Percentiles rank a stretch among this genome's conserved stretches.
These are phyloP conservation scores for Calonectria pauciramosa DNA, from an alignment of 2,329 filamentous ascomycete genomes.

Conservation along the genomic window DNA sequence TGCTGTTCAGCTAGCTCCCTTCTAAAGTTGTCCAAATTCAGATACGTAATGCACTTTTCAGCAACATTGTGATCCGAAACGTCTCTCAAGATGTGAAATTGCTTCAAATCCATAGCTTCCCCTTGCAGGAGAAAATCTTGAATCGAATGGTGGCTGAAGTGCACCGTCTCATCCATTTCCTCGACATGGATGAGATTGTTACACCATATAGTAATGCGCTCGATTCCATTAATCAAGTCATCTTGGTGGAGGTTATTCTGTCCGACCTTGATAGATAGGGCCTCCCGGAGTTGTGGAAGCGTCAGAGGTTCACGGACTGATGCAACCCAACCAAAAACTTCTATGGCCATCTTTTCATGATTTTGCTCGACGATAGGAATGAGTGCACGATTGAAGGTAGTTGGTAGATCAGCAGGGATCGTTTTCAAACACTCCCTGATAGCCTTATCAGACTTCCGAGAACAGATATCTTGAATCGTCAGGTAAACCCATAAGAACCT, in stretches of 20 bases:
- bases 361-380: background rate
- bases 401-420: constrained; percentile 20
- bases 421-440: constrained; percentile 22
- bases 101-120: fast-evolving
- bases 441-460: constrained; percentile 10
- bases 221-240: constrained; percentile 5
- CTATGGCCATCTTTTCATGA: background rate
- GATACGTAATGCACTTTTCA: constrained; percentile 18
- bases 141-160: constrained; percentile 35
- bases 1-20: background rate
- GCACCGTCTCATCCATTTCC: constrained; percentile 26
- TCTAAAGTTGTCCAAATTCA: constrained; percentile 16
- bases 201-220: constrained; percentile 16
- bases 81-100: background rate
- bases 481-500: constrained; percentile 37
- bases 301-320: constrained; percentile 9
- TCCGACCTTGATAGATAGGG: constrained; percentile 17
- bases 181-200: constrained; percentile 28
- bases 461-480: constrained; percentile 29
- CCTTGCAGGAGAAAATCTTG: constrained; percentile 7
- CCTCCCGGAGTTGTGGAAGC: constrained; percentile 22
- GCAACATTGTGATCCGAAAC: background rate
- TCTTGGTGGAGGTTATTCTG: background rate
- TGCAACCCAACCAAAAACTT: constrained; percentile 12
- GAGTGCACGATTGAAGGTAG: constrained; percentile 27